Percentiles rank a stretch among this genome's conserved stretches.
phyloP scores from a whole-genome alignment of 192 early-diverging fungal species.

The Dimargaris verticillata region DNA sequence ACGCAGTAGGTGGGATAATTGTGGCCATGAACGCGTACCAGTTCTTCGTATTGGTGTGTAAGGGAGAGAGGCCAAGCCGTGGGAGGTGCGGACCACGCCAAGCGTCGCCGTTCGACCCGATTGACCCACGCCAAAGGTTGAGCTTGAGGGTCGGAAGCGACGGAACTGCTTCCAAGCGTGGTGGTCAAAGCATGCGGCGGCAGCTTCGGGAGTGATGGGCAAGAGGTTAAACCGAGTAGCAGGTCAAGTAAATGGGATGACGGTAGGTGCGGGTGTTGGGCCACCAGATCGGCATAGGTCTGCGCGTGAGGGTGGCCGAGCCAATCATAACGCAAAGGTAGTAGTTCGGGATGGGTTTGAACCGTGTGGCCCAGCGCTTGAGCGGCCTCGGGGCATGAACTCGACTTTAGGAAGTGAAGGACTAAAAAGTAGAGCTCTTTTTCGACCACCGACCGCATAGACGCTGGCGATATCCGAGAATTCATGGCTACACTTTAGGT shows the following conservation, averaged over 20 bases:
- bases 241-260: constrained; percentile 20
- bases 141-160: neutral
- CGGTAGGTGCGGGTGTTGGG: constrained; percentile 15
- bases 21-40: constrained; percentile 57
- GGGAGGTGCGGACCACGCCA: neutral
- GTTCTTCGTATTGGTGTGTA: constrained; percentile 20
- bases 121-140: neutral
- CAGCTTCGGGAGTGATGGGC: constrained; percentile 19
- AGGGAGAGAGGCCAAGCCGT: constrained; percentile 13
- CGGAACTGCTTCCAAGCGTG: neutral
- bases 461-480: too few species aligned
- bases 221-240: constrained; percentile 14
- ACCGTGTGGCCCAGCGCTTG: neutral
- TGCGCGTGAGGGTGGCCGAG: constrained; percentile 35
- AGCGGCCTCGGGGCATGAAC: neutral
- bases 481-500: too few species aligned
- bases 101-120: constrained; percentile 14
- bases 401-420: constrained; percentile 8
- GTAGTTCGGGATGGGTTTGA: constrained; percentile 27
- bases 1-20: constrained; percentile 56
- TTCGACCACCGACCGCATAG: too few species aligned
- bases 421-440: constrained; percentile 1
- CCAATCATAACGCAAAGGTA: constrained; percentile 57
- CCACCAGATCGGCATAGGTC: constrained; percentile 40
- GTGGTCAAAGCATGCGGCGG: constrained; percentile 15